These are phyloP conservation scores for Pseudogymnoascus destructans DNA, from an alignment of 2,329 filamentous ascomycete genomes.

Conservation along the genomic window DNA sequence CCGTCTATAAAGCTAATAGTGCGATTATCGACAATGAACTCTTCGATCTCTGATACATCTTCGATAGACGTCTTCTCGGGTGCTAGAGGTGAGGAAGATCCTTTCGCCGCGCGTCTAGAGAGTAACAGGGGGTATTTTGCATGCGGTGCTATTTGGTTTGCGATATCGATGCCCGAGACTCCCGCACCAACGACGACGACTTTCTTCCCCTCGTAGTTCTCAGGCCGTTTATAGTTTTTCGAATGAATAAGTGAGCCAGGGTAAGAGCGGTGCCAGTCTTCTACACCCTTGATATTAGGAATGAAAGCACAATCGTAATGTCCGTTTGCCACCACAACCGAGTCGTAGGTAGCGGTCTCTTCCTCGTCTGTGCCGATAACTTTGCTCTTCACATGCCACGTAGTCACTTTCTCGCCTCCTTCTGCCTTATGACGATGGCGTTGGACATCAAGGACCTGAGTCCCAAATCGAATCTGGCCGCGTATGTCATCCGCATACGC, in stretches of 20 bases:
- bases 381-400: constrained; percentile 13
- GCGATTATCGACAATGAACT: constrained; percentile 38
- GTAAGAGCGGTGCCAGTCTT: constrained; percentile 44
- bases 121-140: constrained; percentile 35
- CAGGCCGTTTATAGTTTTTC: constrained; percentile 62
- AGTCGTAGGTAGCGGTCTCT: constrained; percentile 40
- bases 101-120: constrained; percentile 21
- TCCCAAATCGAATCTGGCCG: constrained; percentile 54
- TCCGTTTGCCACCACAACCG: constrained; percentile 61
- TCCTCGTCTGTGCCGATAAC: constrained; percentile 20
- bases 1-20: constrained; percentile 57
- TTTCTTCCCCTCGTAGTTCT: constrained; percentile 52
- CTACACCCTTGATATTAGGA: constrained; percentile 47
- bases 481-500: constrained; percentile 52
- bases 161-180: constrained; percentile 75
- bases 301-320: constrained; percentile 60
- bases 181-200: constrained; percentile 76
- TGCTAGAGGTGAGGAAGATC: constrained; percentile 27
- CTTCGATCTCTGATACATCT: constrained; percentile 37
- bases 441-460: constrained; percentile 51
- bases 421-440: constrained; percentile 20
- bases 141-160: constrained; percentile 54
- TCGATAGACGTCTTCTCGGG: constrained; percentile 16
- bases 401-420: constrained; percentile 21
- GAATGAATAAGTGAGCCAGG: constrained; percentile 57